Evolutionary conservation across 2,329 filamentous ascomycete species (phyloP).

Genomic region (Pestalotiopsis sp.): DNA sequence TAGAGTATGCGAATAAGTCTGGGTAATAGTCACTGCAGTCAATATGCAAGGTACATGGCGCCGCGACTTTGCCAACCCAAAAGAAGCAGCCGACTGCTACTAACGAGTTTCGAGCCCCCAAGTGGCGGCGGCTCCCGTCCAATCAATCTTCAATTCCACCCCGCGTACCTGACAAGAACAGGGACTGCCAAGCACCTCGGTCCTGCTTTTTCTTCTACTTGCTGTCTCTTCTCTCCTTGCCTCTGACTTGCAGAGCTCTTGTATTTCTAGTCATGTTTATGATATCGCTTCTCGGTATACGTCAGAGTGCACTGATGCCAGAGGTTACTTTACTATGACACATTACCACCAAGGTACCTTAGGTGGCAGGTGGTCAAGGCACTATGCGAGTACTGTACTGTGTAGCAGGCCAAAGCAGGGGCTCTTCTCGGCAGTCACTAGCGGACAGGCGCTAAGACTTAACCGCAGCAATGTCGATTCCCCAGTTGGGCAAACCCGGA

Average conservation of each 20-base stretch:
- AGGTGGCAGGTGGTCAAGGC: too few species aligned
- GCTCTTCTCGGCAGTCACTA: too few species aligned
- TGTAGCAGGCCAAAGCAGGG: too few species aligned
- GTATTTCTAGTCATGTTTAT: not conserved
- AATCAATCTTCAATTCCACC: not conserved
- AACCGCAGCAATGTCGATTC: too few species aligned
- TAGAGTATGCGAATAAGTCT: too few species aligned
- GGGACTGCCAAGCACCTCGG: not conserved
- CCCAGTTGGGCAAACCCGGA: too few species aligned
- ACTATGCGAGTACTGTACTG: too few species aligned
- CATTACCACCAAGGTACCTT: too few species aligned
- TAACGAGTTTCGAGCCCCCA: not conserved
- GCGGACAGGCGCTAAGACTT: too few species aligned
- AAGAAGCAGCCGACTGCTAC: not conserved
- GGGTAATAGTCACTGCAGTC: not conserved
- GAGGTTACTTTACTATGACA: too few species aligned
- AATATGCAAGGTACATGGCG: not conserved
- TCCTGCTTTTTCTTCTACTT: not conserved
- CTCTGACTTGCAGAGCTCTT: not conserved
- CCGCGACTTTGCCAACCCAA: not conserved
- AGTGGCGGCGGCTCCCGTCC: constrained; percentile 5
- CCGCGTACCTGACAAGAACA: constrained; percentile 1
- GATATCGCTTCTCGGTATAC: too few species aligned
- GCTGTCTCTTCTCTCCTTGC: not conserved
- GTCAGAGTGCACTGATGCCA: too few species aligned